Base-by-base conservation (phyloP, 2,329 filamentous ascomycete species). In the Chrysosporium keratinophilum region DNA sequence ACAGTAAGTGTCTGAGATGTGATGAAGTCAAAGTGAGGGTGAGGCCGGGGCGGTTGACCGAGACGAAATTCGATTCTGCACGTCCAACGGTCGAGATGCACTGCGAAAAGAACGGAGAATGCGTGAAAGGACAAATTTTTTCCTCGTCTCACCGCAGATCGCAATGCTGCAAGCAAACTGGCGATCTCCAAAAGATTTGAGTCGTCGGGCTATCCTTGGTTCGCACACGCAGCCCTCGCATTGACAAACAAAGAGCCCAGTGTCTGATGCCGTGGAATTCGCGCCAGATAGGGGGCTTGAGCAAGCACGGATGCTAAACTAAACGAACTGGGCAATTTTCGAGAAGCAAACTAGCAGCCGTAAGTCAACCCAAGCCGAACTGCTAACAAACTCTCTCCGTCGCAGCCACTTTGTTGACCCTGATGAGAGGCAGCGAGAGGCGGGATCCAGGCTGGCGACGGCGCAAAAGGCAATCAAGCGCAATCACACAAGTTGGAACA, bases 221-320 rank as follows among this genome's bases (percentile, higher is more conserved):
- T 44, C 31, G 11, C 17, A 15, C 17, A 15, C 12, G 17, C n/a
- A 17, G 41, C 31, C 14, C 28, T 40, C 31, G 42, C 50, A 37
- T 40, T 15, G 34, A 52, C 41, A 15, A 40, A 52, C 41, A 52
- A 52, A 52, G 48, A 14, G 50, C n/a, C 11, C 42, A 31, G 42
- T 31, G 17, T 41, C 50, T 39, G 42, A 52, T 42, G 10, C 49
- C 15, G 15, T 28, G 49, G 48, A 19, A n/a, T n/a, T 46, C 31
- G 19, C 20, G 17, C 6, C 14, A 37, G 49, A 51, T 44, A 51
- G 33, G 49, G 49, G 49, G 28, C 9, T 51, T 23, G 28, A 51
- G 39, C 28, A 44, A 28, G 23, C 23, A 28, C 23, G 23, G 7
- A 28, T 51, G 17, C 49, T 37, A 23, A 35, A 44, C 40, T 51